Conservation (phyloP, 2,329 filamentous ascomycete species). For the Claviceps sorghi region DNA sequence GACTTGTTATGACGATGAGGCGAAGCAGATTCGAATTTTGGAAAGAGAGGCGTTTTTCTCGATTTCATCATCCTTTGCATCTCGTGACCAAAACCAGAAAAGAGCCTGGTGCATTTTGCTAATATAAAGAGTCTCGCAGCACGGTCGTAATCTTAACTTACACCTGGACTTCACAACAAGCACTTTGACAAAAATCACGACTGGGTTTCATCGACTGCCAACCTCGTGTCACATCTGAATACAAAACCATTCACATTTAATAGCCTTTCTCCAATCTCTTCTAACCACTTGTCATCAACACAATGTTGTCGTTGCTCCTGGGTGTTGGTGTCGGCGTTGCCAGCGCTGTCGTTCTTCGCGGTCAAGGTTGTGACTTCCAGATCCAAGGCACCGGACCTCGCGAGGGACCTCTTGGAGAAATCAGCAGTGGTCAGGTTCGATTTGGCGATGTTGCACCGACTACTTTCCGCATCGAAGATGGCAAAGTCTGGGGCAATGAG, state of each 20-base stretch:
- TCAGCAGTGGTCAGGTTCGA: constrained; percentile 42
- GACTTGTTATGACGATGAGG: background rate
- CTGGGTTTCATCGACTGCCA: background rate
- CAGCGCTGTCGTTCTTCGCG: constrained; percentile 8
- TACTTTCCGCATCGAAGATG: constrained; percentile 39
- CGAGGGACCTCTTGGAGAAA: constrained; percentile 41
- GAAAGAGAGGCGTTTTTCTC: no score
- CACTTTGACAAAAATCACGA: background rate
- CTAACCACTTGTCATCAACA: background rate
- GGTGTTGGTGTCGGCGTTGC: constrained; percentile 7
- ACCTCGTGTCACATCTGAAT: background rate
- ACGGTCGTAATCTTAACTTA: background rate
- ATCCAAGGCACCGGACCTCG: constrained; percentile 32
- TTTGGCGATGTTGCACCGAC: constrained; percentile 34
- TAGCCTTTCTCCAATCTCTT: background rate
- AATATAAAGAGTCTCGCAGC: background rate
- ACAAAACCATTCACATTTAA: background rate
- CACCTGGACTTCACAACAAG: background rate
- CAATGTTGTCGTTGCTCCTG: constrained; percentile 5
- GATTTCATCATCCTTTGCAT: no score
- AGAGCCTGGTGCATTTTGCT: background rate
- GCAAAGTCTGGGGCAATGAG: constrained; percentile 39
- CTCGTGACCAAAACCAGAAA: no score
- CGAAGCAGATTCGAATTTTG: background rate
- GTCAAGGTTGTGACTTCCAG: constrained; percentile 25